Conservation (phyloP, 257 asterid species). For the Solanum gracilifrons region DNA sequence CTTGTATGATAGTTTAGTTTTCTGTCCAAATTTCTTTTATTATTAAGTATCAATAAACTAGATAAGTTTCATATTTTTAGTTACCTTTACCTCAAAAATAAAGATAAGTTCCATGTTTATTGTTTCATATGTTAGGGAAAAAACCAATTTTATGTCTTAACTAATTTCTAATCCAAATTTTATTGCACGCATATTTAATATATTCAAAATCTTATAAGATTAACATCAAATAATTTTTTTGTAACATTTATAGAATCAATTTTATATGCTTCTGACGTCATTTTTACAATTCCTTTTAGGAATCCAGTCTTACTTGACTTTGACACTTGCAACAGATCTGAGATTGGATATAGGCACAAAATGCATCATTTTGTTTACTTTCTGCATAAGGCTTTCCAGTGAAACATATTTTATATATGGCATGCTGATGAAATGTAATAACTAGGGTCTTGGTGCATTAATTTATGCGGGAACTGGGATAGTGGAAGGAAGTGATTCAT, state of each 20-base stretch:
- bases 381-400: background rate
- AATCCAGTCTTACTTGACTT: background rate
- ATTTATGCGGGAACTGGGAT: slow-evolving; percentile 90
- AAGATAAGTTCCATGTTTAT: background rate
- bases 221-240: background rate
- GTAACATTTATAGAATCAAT: background rate
- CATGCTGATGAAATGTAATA: background rate
- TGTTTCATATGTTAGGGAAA: background rate
- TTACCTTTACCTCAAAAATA: background rate
- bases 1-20: background rate
- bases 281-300: background rate
- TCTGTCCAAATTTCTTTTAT: background rate
- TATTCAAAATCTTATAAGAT: background rate
- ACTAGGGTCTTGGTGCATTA: slow-evolving; percentile 67
- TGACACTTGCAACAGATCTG: background rate
- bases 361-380: background rate
- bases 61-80: background rate
- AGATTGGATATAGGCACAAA: background rate
- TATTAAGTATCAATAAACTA: background rate
- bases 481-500: slow-evolving; percentile 77
- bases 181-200: background rate
- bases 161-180: background rate
- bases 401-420: background rate
- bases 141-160: background rate
- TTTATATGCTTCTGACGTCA: background rate